Percentiles rank a stretch among this genome's conserved stretches.
Conservation (phyloP, 208 protist genomes). For the Lotmaria passim region DNA sequence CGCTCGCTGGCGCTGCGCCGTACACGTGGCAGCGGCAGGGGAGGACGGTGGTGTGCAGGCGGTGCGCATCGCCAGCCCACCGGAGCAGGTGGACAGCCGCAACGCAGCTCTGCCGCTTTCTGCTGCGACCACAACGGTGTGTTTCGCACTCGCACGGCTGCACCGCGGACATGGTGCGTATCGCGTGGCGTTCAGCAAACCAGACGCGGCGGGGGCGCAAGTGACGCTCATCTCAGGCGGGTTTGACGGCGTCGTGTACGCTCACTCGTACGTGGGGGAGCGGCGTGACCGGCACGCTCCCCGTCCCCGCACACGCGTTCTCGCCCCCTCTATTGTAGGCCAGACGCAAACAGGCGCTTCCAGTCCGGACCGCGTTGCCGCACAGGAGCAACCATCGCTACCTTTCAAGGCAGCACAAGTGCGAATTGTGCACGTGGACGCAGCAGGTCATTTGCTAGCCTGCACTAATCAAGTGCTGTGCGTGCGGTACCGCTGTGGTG, state of each 20-base stretch:
- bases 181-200: conserved; percentile 41
- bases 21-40: conserved; percentile 45
- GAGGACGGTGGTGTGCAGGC: conserved; percentile 71
- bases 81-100: neutral
- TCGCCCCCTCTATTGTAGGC: neutral
- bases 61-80: conserved; percentile 30
- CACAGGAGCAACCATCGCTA: neutral
- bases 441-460: conserved; percentile 15
- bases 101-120: neutral
- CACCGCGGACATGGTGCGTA: conserved; percentile 73
- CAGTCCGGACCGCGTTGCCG: neutral
- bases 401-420: conserved; percentile 13
- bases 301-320: neutral
- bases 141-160: conserved; percentile 32
- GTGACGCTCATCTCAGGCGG: conserved; percentile 49
- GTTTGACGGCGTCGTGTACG: conserved; percentile 57
- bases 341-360: neutral
- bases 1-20: conserved; percentile 7
- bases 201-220: neutral
- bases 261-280: conserved; percentile 10
- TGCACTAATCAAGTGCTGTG: conserved; percentile 22
- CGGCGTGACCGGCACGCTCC: neutral
- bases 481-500: neutral
- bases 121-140: neutral
- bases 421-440: conserved; percentile 34